These are phyloP conservation scores for Leccinum subgranulosum DNA, from an alignment of 768 basidiomycete species.

Conservation along the genomic window DNA sequence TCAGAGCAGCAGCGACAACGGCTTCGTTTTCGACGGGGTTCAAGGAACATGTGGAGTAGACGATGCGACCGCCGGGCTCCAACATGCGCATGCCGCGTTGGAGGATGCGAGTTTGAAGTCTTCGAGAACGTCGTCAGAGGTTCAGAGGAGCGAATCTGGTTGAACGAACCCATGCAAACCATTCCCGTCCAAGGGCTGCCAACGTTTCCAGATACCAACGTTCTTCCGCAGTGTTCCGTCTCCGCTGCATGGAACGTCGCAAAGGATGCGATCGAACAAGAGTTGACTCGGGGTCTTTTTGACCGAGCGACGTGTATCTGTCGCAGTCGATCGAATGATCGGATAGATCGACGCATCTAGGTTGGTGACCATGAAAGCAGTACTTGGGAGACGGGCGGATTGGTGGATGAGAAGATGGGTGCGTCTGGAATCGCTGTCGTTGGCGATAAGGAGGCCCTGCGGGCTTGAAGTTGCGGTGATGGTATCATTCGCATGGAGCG, in stretches of 20 bases:
- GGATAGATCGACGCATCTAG: constrained; percentile 90
- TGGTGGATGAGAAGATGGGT: constrained; percentile 97
- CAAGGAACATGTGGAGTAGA: constrained; percentile 97
- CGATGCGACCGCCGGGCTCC: constrained; percentile 76
- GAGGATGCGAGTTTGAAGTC: constrained; percentile 89
- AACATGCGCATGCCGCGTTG: constrained; percentile 91
- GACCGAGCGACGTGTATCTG: constrained; percentile 30
- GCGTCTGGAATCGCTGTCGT: constrained; percentile 92
- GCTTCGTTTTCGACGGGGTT: constrained; percentile 98
- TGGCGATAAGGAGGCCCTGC: constrained; percentile 86
- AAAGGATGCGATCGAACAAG: constrained; percentile 89
- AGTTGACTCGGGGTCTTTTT: constrained; percentile 48
- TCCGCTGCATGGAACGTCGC: constrained; percentile 97
- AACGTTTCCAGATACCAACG: constrained; percentile 88
- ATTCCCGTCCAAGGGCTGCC: constrained; percentile 87
- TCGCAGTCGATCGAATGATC: constrained; percentile 40
- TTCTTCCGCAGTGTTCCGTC: constrained; percentile 97
- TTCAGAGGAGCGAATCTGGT: not conserved
- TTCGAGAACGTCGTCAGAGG: constrained; percentile 31
- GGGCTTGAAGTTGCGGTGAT: constrained; percentile 65
- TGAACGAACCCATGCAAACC: constrained; percentile 75
- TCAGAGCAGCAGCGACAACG: constrained; percentile 83
- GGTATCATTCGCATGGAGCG: constrained; percentile 79
- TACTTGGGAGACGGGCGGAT: constrained; percentile 88
- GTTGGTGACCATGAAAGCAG: constrained; percentile 93